A percentile compares a stretch with the other conserved stretches of the same genome.
Conservation (phyloP, 495 filamentous ascomycete genomes). For the Mycothermus thermophilus region DNA sequence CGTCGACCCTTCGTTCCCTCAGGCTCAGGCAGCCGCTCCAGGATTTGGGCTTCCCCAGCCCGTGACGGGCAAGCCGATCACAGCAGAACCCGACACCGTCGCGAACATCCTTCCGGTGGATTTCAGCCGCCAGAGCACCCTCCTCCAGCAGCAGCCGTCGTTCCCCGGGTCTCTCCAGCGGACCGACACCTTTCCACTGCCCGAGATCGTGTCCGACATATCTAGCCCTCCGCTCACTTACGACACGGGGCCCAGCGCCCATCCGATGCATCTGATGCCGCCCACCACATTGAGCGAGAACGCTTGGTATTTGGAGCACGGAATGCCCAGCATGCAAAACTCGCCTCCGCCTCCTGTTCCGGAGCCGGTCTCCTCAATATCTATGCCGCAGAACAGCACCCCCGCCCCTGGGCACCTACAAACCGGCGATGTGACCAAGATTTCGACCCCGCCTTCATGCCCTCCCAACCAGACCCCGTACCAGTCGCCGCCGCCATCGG, state of each 20-base stretch:
- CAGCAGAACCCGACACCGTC: conserved; percentile 9
- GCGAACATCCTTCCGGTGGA: conserved; percentile 11
- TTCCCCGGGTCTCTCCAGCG: conserved; percentile 11
- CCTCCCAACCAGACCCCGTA: conserved; percentile 6
- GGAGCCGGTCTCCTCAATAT: neutral
- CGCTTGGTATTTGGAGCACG: conserved; percentile 24
- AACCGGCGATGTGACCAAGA: neutral
- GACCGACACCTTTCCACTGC: conserved; percentile 19
- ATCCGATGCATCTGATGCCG: conserved; percentile 33
- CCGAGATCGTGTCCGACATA: conserved; percentile 21
- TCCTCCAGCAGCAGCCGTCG: conserved; percentile 5
- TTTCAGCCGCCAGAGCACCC: conserved; percentile 9
- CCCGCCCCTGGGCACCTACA: neutral
- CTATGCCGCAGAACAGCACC: conserved; percentile 3
- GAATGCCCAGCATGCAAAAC: conserved; percentile 27
- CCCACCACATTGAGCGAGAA: conserved; percentile 29
- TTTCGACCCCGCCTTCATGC: neutral
- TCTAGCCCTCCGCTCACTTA: no score
- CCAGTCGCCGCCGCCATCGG: conserved; percentile 1
- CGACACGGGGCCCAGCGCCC: conserved; percentile 13
- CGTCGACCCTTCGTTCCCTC: conserved; percentile 8
- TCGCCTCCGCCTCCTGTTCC: conserved; percentile 17
- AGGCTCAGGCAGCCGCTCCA: conserved; percentile 2
- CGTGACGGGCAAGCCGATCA: conserved; percentile 2
- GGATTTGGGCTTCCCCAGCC: neutral